Base-by-base conservation (phyloP, 164 flowering plant genomes). In the Malania oleifera region DNA sequence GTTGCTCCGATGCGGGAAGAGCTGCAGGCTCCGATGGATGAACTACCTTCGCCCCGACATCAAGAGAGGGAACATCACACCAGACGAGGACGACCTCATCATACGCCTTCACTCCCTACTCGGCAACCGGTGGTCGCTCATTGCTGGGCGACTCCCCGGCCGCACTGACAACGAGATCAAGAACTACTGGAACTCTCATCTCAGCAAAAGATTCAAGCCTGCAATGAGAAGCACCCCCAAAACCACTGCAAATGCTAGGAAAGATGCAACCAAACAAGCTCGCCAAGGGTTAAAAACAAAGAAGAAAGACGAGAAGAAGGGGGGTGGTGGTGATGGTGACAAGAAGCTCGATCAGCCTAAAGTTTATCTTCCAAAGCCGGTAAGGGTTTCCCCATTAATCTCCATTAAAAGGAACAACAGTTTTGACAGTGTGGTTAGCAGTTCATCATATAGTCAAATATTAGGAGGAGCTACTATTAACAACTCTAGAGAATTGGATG, bases 111-210 rank as follows among this genome's bases (percentile, higher is more conserved):
- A 60, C 28, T 35, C 70, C 14, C 61, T 67, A 20, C 56, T 67
- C 3, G 70, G 70, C 35, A 61, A 67, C 39, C 70, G 64, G 1
- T 67, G 70, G 70, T 60, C 65, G 8, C 61, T 67, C 41, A 67
- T 67, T 25, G 70, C 70, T 0, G 58, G 63, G 28, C 54, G 70
- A 19, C 31, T 66, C 8, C 69, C 70, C 0, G 70, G 70, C 0
- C 64, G 70, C 47, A 66, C 64, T 1, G 70, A 60, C 40, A 61
- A 67, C 29, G 70, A 66, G 58, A 66, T 66, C 18, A 66, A 66
- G 47, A 66, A 60, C 56, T 60, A 66, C 44, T 59, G 70, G 64
- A 67, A 61, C 22, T 19, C 65, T 27, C 65, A 67, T 29, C 61
- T 67, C 23, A 61, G 31, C 47, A 66, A 47, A 35, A 60, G 54